phyloP scores from a whole-genome alignment of 176 grass and related monocot genomes.

The Hsuehochloa calcarea region DNA sequence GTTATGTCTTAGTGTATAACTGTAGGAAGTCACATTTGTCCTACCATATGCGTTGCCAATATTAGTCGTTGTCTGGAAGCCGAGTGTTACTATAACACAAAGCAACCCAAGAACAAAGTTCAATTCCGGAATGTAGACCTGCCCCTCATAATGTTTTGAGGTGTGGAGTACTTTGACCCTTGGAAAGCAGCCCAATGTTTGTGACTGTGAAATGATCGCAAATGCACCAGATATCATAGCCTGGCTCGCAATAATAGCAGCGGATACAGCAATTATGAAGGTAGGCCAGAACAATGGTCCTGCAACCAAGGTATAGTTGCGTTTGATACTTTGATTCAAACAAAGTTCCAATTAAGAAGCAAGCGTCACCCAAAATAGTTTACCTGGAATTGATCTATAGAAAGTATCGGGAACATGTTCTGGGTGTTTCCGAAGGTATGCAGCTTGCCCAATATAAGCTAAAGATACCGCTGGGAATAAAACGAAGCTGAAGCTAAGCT shows the following conservation, averaged over 20 bases:
- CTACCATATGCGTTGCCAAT: constrained; percentile 67
- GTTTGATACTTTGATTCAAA: not conserved
- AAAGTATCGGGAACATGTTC: constrained; percentile 37
- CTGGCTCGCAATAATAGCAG: constrained; percentile 58
- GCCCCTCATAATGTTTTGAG: constrained; percentile 47
- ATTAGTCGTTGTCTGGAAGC: constrained; percentile 38
- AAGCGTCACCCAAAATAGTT: not conserved
- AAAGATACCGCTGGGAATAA: constrained; percentile 47
- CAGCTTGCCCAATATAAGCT: constrained; percentile 56
- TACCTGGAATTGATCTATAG: constrained; percentile 60
- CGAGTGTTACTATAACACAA: constrained; percentile 38
- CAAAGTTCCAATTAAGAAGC: not conserved
- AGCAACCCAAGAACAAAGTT: constrained; percentile 48
- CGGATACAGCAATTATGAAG: constrained; percentile 48
- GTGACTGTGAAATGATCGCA: constrained; percentile 50
- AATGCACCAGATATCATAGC: constrained; percentile 65
- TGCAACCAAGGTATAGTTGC: not conserved
- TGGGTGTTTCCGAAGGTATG: constrained; percentile 42
- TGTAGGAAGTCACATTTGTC: not conserved
- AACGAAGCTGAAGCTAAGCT: constrained; percentile 43
- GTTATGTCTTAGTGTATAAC: not conserved
- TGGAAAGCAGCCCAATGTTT: constrained; percentile 51
- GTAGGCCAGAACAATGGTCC: constrained; percentile 53
- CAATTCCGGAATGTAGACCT: constrained; percentile 60
- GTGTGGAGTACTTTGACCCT: constrained; percentile 53